Evolutionary conservation across 805 yeast genomes (phyloP).

Genomic region (Suhomyces sp.): DNA sequence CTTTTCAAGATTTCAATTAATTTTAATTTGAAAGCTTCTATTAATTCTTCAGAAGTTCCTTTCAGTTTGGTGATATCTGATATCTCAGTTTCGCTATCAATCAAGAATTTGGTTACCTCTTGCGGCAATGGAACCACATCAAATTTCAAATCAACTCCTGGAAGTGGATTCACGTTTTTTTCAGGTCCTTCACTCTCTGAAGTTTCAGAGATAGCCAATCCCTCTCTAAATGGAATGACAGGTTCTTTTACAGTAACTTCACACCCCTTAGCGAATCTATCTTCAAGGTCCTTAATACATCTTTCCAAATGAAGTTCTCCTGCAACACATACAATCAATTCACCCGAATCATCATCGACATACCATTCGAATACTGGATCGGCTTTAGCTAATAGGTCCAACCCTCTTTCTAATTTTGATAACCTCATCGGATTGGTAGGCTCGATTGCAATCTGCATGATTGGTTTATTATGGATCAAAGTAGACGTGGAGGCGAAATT

Average conservation of each 20-base stretch:
- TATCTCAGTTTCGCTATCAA: conserved; percentile 46
- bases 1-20: conserved; percentile 10
- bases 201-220: conserved; percentile 57
- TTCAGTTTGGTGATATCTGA: conserved; percentile 28
- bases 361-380: conserved; percentile 93
- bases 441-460: conserved; percentile 93
- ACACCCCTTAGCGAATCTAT: conserved; percentile 82
- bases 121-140: conserved; percentile 62
- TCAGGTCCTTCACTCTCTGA: conserved; percentile 16
- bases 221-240: conserved; percentile 91
- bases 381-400: conserved; percentile 75
- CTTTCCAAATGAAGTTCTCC: conserved; percentile 96
- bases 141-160: conserved; percentile 44
- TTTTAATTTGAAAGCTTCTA: conserved; percentile 11
- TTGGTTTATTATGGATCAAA: conserved; percentile 70
- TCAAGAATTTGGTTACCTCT: conserved; percentile 48
- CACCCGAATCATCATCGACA: conserved; percentile 83
- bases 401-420: conserved; percentile 72
- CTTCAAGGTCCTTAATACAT: conserved; percentile 85
- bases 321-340: conserved; percentile 89
- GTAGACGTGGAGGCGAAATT: conserved; percentile 52
- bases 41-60: conserved; percentile 16
- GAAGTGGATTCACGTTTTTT: conserved; percentile 41
- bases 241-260: conserved; percentile 88
- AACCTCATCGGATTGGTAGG: conserved; percentile 84